Percentiles rank a stretch among this genome's conserved stretches.
Conservation (phyloP, 371 early-diverging fungal genomes). For the Syncephalastrum monosporum region DNA sequence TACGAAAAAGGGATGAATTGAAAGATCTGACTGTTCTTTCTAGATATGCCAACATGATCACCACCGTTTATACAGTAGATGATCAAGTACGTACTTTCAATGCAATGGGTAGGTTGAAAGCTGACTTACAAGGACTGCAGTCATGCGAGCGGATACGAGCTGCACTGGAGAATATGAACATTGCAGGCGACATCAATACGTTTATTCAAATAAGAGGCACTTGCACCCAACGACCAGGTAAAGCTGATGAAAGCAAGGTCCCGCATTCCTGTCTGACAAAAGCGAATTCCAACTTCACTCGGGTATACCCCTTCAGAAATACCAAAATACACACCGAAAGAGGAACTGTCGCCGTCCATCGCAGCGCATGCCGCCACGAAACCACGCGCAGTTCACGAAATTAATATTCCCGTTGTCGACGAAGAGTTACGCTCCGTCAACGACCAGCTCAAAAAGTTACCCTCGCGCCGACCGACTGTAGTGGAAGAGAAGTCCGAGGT, state of each 20-base stretch:
- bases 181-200: conserved; percentile 11
- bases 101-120: neutral
- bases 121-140: neutral
- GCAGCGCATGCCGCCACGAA: neutral
- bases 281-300: neutral
- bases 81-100: conserved; percentile 19
- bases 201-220: conserved; percentile 19
- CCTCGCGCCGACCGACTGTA: neutral
- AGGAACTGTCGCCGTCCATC: neutral
- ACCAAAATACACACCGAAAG: too few species aligned
- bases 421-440: conserved; percentile 28
- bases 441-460: conserved; percentile 21
- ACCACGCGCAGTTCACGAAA: conserved; percentile 16
- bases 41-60: conserved; percentile 29
- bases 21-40: neutral
- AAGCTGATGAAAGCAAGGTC: too few species aligned
- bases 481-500: too few species aligned
- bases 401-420: conserved; percentile 26
- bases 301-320: neutral
- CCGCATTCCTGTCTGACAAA: neutral
- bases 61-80: conserved; percentile 22
- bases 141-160: conserved; percentile 22
- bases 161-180: conserved; percentile 13
- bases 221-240: conserved; percentile 18
- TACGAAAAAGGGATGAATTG: neutral